phyloP scores from a whole-genome alignment of 176 grass and related monocot genomes.

The Leersia perrieri region DNA sequence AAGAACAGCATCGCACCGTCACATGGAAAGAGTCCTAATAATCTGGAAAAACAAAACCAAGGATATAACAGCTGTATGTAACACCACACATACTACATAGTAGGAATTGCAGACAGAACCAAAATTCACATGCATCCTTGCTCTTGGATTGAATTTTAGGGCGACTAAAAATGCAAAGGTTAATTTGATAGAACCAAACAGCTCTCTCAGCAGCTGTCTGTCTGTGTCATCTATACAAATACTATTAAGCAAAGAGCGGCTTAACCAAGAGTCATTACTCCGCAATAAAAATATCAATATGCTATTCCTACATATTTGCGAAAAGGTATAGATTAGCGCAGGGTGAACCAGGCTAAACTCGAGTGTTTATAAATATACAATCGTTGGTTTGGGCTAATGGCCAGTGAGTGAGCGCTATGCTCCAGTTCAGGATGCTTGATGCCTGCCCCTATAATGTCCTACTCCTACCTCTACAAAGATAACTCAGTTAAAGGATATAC shows the following conservation, averaged over 20 bases:
- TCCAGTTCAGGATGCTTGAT: not conserved
- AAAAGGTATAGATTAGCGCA: not conserved
- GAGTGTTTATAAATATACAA: not conserved
- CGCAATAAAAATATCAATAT: not conserved
- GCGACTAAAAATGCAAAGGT: not conserved
- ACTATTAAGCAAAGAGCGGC: not conserved
- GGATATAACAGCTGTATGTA: not conserved
- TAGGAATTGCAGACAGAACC: not conserved
- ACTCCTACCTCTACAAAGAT: not conserved
- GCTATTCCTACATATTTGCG: not conserved
- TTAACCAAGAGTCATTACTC: not conserved
- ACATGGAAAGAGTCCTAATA: not conserved
- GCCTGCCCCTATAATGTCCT: not conserved
- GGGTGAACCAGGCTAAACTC: not conserved
- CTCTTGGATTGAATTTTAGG: not conserved
- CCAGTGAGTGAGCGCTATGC: not conserved
- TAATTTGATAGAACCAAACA: not conserved
- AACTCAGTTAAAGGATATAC: too few relatives aligned
- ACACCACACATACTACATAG: not conserved
- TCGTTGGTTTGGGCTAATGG: not conserved
- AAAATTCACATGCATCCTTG: not conserved
- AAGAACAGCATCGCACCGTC: not conserved
- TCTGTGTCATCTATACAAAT: not conserved
- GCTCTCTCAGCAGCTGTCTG: too few relatives aligned
- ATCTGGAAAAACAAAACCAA: conserved; percentile 24